Base-by-base conservation (phyloP, 352 stramenopile genomes). In the Globisporangium nodosum region DNA sequence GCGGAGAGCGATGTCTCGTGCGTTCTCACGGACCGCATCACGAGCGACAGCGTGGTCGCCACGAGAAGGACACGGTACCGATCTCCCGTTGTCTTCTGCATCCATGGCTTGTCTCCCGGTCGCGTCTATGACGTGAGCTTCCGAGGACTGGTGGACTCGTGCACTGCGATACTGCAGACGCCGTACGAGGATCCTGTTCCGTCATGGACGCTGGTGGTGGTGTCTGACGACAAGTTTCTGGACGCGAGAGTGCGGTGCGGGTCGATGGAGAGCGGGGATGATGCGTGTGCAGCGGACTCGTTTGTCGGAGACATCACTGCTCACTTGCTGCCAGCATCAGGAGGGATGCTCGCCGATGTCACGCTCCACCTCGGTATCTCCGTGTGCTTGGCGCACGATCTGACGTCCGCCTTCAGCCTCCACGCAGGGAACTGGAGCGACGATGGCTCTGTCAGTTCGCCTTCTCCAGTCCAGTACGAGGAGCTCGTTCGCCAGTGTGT, bases 71-170 rank as follows among this genome's bases (percentile, higher is more conserved):
- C 65, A 50, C 21, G 62, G 27, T 42, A 65, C 16, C 33, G 60
- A 18, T 30, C 45, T 7, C 76, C 76, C 12, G 52, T 64, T 3
- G 65, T 78, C 18, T 75, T 83, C 40, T 35, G 15, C 12, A 52
- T 85, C 9, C 61, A 58, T 7, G 52, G 57, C 7, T 52, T 87
- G 16, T 55, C 48, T 21, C 61, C 74, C 30, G 70, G 73, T 30
- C 59, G 66, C 8, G 45, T 67, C 0, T 87, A 87, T 27, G 65
- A 81, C 47, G 45, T 87, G 5, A 56, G 50, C 3, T 70, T 81
- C 46, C 61, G 63, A 49, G 76, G 80, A 66, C 30, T 61, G 0
- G 24, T 54, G 5, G 2, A 18, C 5, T 9, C 15, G 5, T 42
- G n/a, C 31, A 43, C 27, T 30, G 49, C 52, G 18, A 53, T 40